phyloP scores from a whole-genome alignment of 116 monocot genomes.

The Papilionanthe hybrid region DNA sequence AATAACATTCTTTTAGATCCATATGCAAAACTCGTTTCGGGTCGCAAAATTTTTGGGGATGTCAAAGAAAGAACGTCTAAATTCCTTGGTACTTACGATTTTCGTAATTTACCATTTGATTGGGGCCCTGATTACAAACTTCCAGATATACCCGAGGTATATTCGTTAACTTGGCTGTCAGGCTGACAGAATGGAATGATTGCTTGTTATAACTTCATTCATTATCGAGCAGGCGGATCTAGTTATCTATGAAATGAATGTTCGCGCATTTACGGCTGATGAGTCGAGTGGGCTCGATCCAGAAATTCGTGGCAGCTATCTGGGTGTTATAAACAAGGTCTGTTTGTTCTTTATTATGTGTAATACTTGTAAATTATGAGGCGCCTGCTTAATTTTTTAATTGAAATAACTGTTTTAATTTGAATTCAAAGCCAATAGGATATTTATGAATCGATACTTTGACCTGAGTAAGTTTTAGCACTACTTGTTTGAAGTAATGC shows the following conservation, averaged over 20 bases:
- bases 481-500: not conserved
- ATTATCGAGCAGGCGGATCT: constrained; percentile 63
- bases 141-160: constrained; percentile 90
- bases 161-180: not conserved
- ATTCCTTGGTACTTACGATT: constrained; percentile 86
- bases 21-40: constrained; percentile 88
- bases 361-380: not conserved
- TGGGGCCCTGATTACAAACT: constrained; percentile 86
- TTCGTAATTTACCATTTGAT: constrained; percentile 60
- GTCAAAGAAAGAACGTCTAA: constrained; percentile 38
- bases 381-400: not conserved
- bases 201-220: not conserved
- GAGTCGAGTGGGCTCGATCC: constrained; percentile 74
- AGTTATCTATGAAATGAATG: constrained; percentile 97
- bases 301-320: constrained; percentile 76
- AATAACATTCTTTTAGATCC: constrained; percentile 79
- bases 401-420: not conserved
- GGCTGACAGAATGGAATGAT: not conserved
- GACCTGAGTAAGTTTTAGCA: not conserved
- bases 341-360: constrained; percentile 4
- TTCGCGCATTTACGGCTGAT: constrained; percentile 80
- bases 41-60: constrained; percentile 79
- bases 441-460: not conserved
- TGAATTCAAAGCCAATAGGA: not conserved
- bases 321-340: constrained; percentile 90